Evolutionary conservation across 257 asterid species (phyloP), one percentile per base, ranked within the genome.

Genomic region (Cordia subcordata): DNA sequence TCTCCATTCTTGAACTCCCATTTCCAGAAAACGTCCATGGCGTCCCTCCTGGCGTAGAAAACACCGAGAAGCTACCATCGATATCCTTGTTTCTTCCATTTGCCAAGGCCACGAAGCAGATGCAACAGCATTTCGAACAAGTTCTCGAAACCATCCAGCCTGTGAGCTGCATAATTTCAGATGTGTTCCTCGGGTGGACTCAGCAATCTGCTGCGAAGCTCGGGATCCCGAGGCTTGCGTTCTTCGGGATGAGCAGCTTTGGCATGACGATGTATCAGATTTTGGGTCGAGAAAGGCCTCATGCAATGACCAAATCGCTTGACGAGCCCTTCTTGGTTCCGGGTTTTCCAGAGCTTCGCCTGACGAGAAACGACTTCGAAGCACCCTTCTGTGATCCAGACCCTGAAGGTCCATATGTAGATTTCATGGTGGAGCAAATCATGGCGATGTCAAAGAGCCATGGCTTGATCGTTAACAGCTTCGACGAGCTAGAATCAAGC

Each of bases 21-120:
- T 90, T 90, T 72, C 94, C 96, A 0, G 71, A 71, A 14, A 62
- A 63, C 63, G 63, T 71, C n/a, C 62, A 62, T 0, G 87, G 73
- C 27, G 64, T 89, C 55, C 94, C 97, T 6, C 75, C 74, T 0
- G 87, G 87, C 0, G 80, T 86, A 0, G 94, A 89, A 62, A 89
- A 69, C 80, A 84, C 96, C 0, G 80, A 90, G 16, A 55, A 72
- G 0, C 66, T 86, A n/a, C 83, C 86, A 8, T 79, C 83, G 38
- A 70, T 72, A 61, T 53, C 75, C 0, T 56, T 18, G 18, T 77
- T 84, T 49, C 0, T 49, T 23, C 68, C 67, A 9, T 86, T 90
- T 23, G 77, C 61, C 0, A 23, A 12, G 1, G 72, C 93, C 49
- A 77, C 81, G 0, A 76, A 81, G 52, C 83, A 70, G 54, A 82